Evolutionary conservation across 1,139 yeast genomes (phyloP).

Genomic region (Schizosaccharomyces versatilis): DNA sequence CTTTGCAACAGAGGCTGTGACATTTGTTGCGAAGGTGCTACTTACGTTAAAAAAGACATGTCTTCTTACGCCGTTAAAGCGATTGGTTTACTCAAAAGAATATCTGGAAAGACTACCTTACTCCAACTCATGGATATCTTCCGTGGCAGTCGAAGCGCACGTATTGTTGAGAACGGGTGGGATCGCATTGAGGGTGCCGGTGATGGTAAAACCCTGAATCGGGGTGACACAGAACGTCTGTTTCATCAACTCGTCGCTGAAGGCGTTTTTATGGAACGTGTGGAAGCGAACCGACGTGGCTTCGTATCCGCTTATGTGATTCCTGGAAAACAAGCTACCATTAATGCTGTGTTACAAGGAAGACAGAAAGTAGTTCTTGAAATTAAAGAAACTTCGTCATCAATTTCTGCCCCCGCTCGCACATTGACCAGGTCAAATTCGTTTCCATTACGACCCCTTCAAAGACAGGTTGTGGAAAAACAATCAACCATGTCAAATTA

Average conservation of each 20-base stretch:
- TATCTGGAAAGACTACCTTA: constrained; percentile 45
- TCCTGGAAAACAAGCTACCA: constrained; percentile 4
- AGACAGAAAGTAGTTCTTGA: constrained; percentile 4
- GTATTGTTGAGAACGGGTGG: constrained; percentile 42
- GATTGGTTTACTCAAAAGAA: constrained; percentile 32
- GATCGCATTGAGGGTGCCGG: constrained; percentile 44
- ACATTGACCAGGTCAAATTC: constrained; percentile 3
- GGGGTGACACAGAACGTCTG: constrained; percentile 55
- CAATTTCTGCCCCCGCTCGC: background rate
- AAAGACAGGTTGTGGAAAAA: background rate
- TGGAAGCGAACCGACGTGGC: constrained; percentile 46
- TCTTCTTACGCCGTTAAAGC: constrained; percentile 42
- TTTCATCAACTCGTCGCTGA: constrained; percentile 55
- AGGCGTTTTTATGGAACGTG: constrained; percentile 48
- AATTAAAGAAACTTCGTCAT: constrained; percentile 3
- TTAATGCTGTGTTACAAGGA: constrained; percentile 1
- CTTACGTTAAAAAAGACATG: constrained; percentile 40
- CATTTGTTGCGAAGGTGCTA: constrained; percentile 42
- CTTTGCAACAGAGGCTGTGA: constrained; percentile 62
- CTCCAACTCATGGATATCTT: constrained; percentile 66
- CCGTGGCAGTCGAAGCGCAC: constrained; percentile 48
- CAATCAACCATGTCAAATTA: background rate
- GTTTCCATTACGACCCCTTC: background rate
- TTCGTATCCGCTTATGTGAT: constrained; percentile 54
- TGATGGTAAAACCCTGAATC: constrained; percentile 37